Evolutionary conservation across 139 green algal genomes (phyloP), one percentile per base, ranked within the genome.

Genomic region (Micractinium sp.): DNA sequence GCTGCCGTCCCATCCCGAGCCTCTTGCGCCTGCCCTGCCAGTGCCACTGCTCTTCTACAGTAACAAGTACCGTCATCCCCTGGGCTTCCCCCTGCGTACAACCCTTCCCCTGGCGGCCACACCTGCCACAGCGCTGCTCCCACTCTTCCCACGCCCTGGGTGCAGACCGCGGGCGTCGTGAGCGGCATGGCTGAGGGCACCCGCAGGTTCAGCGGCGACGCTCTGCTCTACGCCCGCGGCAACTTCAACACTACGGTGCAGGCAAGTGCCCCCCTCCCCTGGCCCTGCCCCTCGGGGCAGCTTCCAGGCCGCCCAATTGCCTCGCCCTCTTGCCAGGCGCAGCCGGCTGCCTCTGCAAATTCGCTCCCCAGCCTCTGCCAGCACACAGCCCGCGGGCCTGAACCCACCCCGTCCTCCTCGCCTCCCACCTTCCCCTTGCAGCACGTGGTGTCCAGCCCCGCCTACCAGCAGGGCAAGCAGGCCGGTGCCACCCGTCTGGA

Each of bases 391-490:
- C 47, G 47, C 47, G 7, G 9, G 5, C 47, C 47, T 56, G 73
- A 31, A 27, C n/a, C n/a, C 76, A 36, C 60, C 14, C 20, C 20
- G 9, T 33, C 53, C 15, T 29, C 53, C 3, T 56, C 33, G 3
- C 38, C 36, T 38, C 15, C 39, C 2, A 23, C 15, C 56, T 14
- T 31, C 56, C 14, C 47, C 13, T 3, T 53, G 63, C 82, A 87
- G 82, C 35, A 33, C 22, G 82, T 87, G 61, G 77, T 66, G 0
- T 25, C 3, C 61, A 78, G 35, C 63, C 56, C 74, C 33, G 82
- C 82, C 23, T 87, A 63, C 36, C 35, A 35, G 31, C 82, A 66
- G 23, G 82, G 82, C 82, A 87, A 77, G 63, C 23, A 79, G 63
- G 27, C 35, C 22, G 82, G 82, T 0, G 82, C 82, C 12, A 18